Base-by-base conservation (phyloP, 2,329 filamentous ascomycete species). In the Claviceps humidiphila region DNA sequence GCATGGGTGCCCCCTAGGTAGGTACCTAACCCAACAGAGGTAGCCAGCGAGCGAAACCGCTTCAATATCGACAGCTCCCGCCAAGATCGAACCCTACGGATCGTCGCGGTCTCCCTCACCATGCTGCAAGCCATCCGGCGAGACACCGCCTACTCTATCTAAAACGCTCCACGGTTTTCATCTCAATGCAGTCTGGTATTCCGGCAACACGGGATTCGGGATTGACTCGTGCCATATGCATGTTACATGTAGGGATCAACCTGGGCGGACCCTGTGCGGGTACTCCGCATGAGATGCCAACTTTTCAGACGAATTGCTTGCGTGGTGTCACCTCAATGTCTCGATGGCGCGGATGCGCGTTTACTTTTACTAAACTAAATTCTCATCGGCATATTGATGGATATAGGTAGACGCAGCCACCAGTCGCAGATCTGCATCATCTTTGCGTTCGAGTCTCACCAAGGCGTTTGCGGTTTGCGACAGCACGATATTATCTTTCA, bases 381-480 rank as follows among this genome's bases (percentile, higher is more conserved):
- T 30, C n/a, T 20, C 45, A 40, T 24, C 39, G 47, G 22, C 22
- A 44, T 24, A n/a, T 17, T 14, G 22, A 9, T 20, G 34, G 22
- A 26, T n/a, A 26, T 14, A n/a, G n/a, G n/a, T n/a, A 48, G 26
- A 13, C 39, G 42, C 14, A 45, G 9, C 8, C 44, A 26, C 16
- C 2, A 16, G 2, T 37, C 9, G 11, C 41, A 4, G 13, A 42
- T 11, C 17, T 20, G 40, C 7, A 14, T 22, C n/a, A 14, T 2
- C 20, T 49, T 11, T 43, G 51, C n/a, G 53, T 47, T 17, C 50
- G 47, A 22, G 45, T 47, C 41, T 48, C 47, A 16, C 53, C 43
- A 47, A 56, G 55, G 46, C 46, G 51, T 51, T 57, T 57, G 50
- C 44, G 40, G 24, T 38, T 42, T 17, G 9, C 46, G 42, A 16